Base-by-base conservation (phyloP, 768 basidiomycete genomes). In the Mycena vulgaris region DNA sequence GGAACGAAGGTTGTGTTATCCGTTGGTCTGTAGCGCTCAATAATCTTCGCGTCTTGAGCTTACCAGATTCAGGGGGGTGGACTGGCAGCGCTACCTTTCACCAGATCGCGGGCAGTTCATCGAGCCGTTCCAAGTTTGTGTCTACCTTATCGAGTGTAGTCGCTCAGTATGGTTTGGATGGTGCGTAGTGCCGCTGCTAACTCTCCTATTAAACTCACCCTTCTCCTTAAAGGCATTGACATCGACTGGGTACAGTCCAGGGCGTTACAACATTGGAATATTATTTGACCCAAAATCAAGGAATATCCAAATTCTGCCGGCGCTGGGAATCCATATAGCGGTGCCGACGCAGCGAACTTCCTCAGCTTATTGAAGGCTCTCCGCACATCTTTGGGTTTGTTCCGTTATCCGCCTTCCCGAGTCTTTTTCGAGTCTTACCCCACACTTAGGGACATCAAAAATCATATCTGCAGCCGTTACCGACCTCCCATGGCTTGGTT, bases 221-320 rank as follows among this genome's bases (percentile, higher is more conserved):
- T 28, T 13, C n/a, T n/a, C n/a, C n/a, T 19, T 39, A 6, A 17
- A 71, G 88, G 89, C 74, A 85, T 72, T 23, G 71, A 72, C 42
- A 64, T 94, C 45, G 90, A 92, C 74, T 92, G 91, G 91, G 86
- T 85, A 72, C 10, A 69, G 23, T 25, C 35, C 21, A 40, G 17
- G 17, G 40, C 51, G n/a, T 63, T 56, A 30, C 23, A 25, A 19
- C 31, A 16, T 16, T 16, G n/a, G n/a, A 27, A 31, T 31, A 23
- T 5, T 66, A 67, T 17, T 60, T 39, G 61, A 62, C 40, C 64
- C 65, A 27, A 21, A 16, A 49, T 49, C 16, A 14, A 90, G 90
- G 93, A 94, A 83, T 95, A 93, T 77, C 93, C 93, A 13, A 91
- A 90, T 71, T 83, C 85, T 9, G 71, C 80, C 0, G 93, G 92